These are phyloP conservation scores for Saitozyma podzolica DNA, from an alignment of 768 basidiomycete species.

Conservation along the genomic window DNA sequence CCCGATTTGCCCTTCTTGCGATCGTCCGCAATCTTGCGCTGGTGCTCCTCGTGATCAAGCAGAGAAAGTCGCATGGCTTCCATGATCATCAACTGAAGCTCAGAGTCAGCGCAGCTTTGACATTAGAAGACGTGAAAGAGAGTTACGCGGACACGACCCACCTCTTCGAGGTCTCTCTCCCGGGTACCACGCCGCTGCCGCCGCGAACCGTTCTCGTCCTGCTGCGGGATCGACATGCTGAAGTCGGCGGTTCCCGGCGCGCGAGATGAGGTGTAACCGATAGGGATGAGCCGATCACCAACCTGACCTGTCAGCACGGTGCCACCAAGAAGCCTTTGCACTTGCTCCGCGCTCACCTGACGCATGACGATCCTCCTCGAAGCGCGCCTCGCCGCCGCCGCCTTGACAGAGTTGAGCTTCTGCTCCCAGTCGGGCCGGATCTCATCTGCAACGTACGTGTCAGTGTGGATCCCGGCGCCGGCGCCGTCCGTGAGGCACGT, in stretches of 20 bases:
- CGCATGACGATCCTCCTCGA: slow-evolving; percentile 97
- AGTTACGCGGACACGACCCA: slow-evolving; percentile 51
- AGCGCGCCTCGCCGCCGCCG: slow-evolving; percentile 91
- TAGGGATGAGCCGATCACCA: slow-evolving; percentile 93
- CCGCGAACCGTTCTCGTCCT: slow-evolving; percentile 61
- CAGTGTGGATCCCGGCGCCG: neutral
- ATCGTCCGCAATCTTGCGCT: slow-evolving; percentile 58
- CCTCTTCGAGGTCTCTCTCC: slow-evolving; percentile 92
- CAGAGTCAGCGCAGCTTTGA: slow-evolving; percentile 4
- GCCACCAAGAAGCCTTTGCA: neutral
- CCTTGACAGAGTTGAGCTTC: slow-evolving; percentile 88
- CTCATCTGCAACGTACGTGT: slow-evolving; percentile 63
- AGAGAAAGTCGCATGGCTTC: slow-evolving; percentile 97
- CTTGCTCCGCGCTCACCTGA: slow-evolving; percentile 56
- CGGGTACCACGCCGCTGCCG: slow-evolving; percentile 60
- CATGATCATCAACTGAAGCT: slow-evolving; percentile 86
- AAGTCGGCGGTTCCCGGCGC: slow-evolving; percentile 43
- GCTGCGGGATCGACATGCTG: slow-evolving; percentile 52
- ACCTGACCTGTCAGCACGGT: slow-evolving; percentile 55
- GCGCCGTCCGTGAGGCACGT: neutral
- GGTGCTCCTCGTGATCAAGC: slow-evolving; percentile 91
- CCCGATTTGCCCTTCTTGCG: neutral
- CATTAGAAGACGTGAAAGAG: neutral
- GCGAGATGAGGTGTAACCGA: slow-evolving; percentile 84
- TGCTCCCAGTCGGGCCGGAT: slow-evolving; percentile 98